These are phyloP conservation scores for Aspergillus campestris DNA, from an alignment of 495 filamentous ascomycete species.

Conservation along the genomic window DNA sequence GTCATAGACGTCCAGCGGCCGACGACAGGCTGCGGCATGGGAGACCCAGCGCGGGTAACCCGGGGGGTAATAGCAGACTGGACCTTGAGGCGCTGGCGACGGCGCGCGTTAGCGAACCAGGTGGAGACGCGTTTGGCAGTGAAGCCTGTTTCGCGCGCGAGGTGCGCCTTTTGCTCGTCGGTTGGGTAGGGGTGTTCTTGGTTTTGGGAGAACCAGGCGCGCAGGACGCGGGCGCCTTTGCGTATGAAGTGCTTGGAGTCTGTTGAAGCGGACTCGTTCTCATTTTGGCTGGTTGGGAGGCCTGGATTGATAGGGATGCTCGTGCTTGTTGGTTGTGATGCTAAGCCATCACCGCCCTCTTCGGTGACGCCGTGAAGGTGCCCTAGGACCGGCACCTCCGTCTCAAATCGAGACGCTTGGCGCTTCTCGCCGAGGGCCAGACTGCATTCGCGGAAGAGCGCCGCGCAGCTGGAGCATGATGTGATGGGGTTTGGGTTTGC, in stretches of 20 bases:
- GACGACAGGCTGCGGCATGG: slow-evolving; percentile 16
- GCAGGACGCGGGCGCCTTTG: slow-evolving; percentile 40
- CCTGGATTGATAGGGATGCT: slow-evolving; percentile 14
- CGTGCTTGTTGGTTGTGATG: neutral
- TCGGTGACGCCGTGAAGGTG: slow-evolving; percentile 35
- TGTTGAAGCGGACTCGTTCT: slow-evolving; percentile 16
- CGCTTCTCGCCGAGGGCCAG: slow-evolving; percentile 44
- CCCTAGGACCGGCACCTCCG: slow-evolving; percentile 32
- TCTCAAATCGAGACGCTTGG: slow-evolving; percentile 37
- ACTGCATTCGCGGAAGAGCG: slow-evolving; percentile 66
- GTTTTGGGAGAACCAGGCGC: slow-evolving; percentile 34
- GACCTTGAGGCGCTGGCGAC: slow-evolving; percentile 40
- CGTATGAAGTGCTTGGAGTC: slow-evolving; percentile 51
- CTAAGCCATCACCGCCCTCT: slow-evolving; percentile 16
- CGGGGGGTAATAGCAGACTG: slow-evolving; percentile 29
- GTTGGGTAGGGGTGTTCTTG: slow-evolving; percentile 39
- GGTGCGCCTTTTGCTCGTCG: slow-evolving; percentile 22
- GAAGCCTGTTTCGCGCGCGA: slow-evolving; percentile 29
- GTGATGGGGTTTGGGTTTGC: slow-evolving; percentile 48
- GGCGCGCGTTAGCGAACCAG: slow-evolving; percentile 37
- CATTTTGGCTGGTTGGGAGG: no score
- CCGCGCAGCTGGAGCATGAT: slow-evolving; percentile 67
- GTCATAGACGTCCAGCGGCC: slow-evolving; percentile 47
- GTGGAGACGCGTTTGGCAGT: slow-evolving; percentile 28
- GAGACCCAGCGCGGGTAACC: slow-evolving; percentile 23